Evolutionary conservation across 768 basidiomycete species (phyloP).

Genomic region (Calvatia gigantea): DNA sequence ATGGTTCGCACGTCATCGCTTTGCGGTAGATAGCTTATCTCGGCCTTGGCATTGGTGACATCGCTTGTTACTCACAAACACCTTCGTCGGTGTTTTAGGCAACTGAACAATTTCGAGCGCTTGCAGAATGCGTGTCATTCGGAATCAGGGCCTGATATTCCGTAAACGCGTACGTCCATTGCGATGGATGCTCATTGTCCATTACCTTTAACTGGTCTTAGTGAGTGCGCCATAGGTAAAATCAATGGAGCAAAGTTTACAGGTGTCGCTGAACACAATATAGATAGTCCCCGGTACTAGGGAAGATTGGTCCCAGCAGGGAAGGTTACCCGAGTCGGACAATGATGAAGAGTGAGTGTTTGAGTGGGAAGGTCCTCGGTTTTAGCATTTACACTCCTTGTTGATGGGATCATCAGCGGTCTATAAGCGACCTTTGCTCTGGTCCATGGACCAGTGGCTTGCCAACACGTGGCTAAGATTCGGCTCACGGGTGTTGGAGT

Average conservation of each 20-base stretch:
- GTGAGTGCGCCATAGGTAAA: not conserved
- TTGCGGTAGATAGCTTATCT: not conserved
- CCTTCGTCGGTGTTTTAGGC: not conserved
- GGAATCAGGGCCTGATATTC: not conserved
- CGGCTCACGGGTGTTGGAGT: not conserved
- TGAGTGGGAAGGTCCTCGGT: not conserved
- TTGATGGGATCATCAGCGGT: not conserved
- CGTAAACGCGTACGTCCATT: not conserved
- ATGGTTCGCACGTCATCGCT: not conserved
- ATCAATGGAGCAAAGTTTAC: not conserved
- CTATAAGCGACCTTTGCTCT: not conserved
- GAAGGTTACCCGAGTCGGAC: not conserved
- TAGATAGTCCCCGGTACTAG: not conserved
- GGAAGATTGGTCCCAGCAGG: not conserved
- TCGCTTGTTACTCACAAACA: too few relatives aligned
- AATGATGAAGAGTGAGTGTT: not conserved
- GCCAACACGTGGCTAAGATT: not conserved
- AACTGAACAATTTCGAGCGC: not conserved
- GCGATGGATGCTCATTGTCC: not conserved
- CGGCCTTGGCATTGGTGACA: constrained; percentile 4
- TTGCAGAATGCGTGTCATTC: not conserved
- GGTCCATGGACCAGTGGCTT: constrained; percentile 1
- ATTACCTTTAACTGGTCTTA: not conserved
- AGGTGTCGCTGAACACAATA: not conserved
- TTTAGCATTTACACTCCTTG: not conserved